A percentile compares a stretch with the other conserved stretches of the same genome.
phyloP scores from a whole-genome alignment of 2,329 filamentous ascomycete genomes.

The Cryphonectria naterciae region DNA sequence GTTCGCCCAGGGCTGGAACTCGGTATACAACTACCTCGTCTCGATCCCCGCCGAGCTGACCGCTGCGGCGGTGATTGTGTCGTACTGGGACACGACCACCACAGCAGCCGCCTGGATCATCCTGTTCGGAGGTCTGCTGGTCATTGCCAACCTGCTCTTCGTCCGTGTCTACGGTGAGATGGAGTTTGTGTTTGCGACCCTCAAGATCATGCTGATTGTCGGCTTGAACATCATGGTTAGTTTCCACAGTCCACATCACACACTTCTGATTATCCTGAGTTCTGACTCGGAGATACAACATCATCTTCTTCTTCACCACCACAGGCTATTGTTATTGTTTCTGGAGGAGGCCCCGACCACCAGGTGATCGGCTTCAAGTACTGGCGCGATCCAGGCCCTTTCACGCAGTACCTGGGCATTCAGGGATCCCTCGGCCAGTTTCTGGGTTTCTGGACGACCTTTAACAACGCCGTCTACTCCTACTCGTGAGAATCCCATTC shows the following conservation, averaged over 20 bases:
- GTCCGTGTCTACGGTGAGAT: conserved; percentile 22
- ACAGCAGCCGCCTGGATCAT: conserved; percentile 20
- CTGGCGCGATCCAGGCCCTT: conserved; percentile 30
- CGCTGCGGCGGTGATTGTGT: conserved; percentile 24
- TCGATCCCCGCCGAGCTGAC: conserved; percentile 32
- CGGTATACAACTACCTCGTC: conserved; percentile 21
- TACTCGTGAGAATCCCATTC: conserved; percentile 7
- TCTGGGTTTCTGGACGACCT: conserved; percentile 32
- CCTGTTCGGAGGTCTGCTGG: conserved; percentile 16
- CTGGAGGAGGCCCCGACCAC: conserved; percentile 31
- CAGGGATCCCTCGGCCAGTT: conserved; percentile 33
- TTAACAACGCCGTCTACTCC: conserved; percentile 18
- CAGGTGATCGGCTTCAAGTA: conserved; percentile 33
- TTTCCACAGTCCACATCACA: not conserved
- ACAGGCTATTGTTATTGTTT: conserved; percentile 29
- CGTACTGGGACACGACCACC: conserved; percentile 13
- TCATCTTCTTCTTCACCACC: not conserved
- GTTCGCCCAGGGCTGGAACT: conserved; percentile 27
- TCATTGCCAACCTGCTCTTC: conserved; percentile 15
- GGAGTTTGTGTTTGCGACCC: conserved; percentile 23
- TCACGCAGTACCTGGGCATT: conserved; percentile 31
- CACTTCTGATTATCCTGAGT: not conserved
- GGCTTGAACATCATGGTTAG: conserved; percentile 23
- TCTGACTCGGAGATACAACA: not conserved
- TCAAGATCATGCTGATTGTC: conserved; percentile 18